Conservation (phyloP, 805 yeast species). For the Starmera caribaea region DNA sequence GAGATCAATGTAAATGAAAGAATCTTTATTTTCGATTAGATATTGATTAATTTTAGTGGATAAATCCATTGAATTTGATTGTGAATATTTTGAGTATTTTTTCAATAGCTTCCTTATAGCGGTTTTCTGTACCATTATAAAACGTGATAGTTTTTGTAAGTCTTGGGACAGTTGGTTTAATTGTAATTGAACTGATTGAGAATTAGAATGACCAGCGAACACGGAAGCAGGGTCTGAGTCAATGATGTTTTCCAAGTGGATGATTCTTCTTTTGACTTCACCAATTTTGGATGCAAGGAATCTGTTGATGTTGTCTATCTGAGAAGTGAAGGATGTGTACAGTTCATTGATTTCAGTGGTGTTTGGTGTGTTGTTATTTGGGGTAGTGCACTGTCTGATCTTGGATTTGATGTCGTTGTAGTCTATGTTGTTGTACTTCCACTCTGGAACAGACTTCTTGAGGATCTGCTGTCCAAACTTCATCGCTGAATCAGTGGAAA, state of each 20-base stretch:
- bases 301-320: conserved; percentile 47
- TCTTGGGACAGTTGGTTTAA: conserved; percentile 36
- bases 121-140: conserved; percentile 62
- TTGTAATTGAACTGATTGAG: conserved; percentile 22
- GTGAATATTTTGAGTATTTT: conserved; percentile 45
- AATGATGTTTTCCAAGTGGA: conserved; percentile 28
- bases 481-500: conserved; percentile 40
- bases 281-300: conserved; percentile 62
- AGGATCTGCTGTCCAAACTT: conserved; percentile 76
- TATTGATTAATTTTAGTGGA: conserved; percentile 20
- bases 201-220: conserved; percentile 4
- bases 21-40: conserved; percentile 34
- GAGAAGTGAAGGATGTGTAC: conserved; percentile 37
- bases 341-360: conserved; percentile 21
- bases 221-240: neutral
- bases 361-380: conserved; percentile 1
- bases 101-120: conserved; percentile 67
- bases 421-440: conserved; percentile 78
- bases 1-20: conserved; percentile 54
- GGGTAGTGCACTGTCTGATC: conserved; percentile 42
- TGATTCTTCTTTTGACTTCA: conserved; percentile 48
- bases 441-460: conserved; percentile 74
- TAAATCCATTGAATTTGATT: conserved; percentile 17
- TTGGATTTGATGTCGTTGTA: conserved; percentile 66
- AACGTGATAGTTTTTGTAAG: conserved; percentile 59